Evolutionary conservation across 108 stramenopile species (phyloP).

Genomic region (Pseudonitzschia multiseries): DNA sequence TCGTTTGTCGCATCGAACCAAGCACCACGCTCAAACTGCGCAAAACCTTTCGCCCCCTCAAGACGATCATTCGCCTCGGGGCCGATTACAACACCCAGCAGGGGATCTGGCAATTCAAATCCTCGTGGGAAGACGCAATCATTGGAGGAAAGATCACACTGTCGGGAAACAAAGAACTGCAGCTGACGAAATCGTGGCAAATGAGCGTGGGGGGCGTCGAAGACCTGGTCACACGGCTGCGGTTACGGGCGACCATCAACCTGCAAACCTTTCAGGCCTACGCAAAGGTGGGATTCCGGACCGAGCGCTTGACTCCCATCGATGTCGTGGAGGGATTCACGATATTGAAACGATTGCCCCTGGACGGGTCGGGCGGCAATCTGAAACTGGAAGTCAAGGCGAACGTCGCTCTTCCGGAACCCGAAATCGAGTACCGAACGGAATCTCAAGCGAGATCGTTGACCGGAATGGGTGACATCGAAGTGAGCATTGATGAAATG

Average conservation of each 20-base stretch:
- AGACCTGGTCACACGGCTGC: conserved; percentile 65
- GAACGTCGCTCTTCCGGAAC: conserved; percentile 70
- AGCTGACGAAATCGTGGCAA: conserved; percentile 64
- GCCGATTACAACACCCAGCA: conserved; percentile 74
- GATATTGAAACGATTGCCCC: conserved; percentile 49
- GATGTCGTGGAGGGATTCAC: conserved; percentile 70
- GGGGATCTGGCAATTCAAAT: conserved; percentile 74
- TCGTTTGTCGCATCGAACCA: conserved; percentile 62
- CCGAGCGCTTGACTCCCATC: conserved; percentile 62
- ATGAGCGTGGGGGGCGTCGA: conserved; percentile 52
- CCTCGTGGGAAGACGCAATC: conserved; percentile 66
- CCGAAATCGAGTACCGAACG: conserved; percentile 65
- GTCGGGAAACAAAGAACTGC: conserved; percentile 48
- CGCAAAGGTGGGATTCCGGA: conserved; percentile 65
- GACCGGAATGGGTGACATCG: conserved; percentile 73
- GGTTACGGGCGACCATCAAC: conserved; percentile 69
- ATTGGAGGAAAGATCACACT: conserved; percentile 70
- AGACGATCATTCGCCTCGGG: conserved; percentile 60
- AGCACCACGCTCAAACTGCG: conserved; percentile 61
- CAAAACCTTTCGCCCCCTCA: conserved; percentile 60
- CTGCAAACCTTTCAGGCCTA: conserved; percentile 61
- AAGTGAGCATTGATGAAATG: conserved; percentile 70
- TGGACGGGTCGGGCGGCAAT: conserved; percentile 58
- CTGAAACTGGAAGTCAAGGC: conserved; percentile 71
- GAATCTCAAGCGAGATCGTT: conserved; percentile 51